These are phyloP conservation scores for Papiliotrema terrestris DNA, from an alignment of 1,284 basidiomycete genomes.

Conservation along the genomic window DNA sequence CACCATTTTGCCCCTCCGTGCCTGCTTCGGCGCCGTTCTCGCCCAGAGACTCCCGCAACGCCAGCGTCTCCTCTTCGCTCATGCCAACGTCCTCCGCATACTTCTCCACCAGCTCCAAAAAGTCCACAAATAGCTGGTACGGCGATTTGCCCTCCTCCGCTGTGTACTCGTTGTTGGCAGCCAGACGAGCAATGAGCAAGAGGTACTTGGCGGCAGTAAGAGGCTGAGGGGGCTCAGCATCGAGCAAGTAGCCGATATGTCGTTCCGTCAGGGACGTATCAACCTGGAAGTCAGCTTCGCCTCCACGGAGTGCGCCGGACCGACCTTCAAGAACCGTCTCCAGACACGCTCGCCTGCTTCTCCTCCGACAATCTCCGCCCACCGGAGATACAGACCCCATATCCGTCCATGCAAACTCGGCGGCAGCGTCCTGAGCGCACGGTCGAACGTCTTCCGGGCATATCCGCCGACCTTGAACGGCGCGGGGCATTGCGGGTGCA, in stretches of 20 bases:
- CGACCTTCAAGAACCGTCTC: conserved; percentile 74
- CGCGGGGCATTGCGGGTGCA: conserved; percentile 85
- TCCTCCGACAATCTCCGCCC: conserved; percentile 85
- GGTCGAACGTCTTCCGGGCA: conserved; percentile 89
- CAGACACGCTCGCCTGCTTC: conserved; percentile 81
- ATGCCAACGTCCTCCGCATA: conserved; percentile 91
- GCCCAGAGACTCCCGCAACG: conserved; percentile 40
- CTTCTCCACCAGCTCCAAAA: conserved; percentile 86
- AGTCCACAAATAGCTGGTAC: conserved; percentile 89
- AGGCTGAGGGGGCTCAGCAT: conserved; percentile 68
- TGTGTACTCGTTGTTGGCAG: conserved; percentile 74
- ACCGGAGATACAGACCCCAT: conserved; percentile 92
- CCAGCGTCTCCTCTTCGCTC: conserved; percentile 69
- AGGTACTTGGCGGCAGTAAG: conserved; percentile 92
- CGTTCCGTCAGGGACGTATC: conserved; percentile 83
- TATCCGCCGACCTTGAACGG: conserved; percentile 74
- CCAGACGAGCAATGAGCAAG: conserved; percentile 75
- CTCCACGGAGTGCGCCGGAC: conserved; percentile 13
- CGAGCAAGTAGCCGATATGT: conserved; percentile 73
- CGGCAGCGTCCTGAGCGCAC: conserved; percentile 87
- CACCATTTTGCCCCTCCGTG: conserved; percentile 25
- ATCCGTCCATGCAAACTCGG: conserved; percentile 90
- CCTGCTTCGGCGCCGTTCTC: conserved; percentile 32
- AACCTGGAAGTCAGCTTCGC: conserved; percentile 46
- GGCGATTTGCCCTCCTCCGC: conserved; percentile 93